Evolutionary conservation across 2,329 filamentous ascomycete species (phyloP), one percentile per base, ranked within the genome.

Genomic region (Scorias spongiosa): DNA sequence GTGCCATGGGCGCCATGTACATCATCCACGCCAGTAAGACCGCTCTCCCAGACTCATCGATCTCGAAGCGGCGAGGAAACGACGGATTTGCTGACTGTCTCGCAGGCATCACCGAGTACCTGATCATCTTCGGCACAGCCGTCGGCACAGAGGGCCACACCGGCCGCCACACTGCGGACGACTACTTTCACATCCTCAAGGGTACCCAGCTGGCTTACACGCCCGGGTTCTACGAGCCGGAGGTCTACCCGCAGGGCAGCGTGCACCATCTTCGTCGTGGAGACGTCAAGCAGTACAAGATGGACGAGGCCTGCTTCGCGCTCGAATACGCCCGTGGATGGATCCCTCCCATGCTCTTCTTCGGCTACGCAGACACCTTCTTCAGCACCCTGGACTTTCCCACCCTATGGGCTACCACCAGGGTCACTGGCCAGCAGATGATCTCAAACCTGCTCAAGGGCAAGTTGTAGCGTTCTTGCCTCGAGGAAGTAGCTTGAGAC

Each of bases 281-380:
- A 52, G 66, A 70, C 46, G 81, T 80, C 47, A 86, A 85, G 73
- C 84, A 91, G 73, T 89, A 89, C 67, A 78, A 75, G 66, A 86
- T 88, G 80, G 76, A 81, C 48, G 73, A 74, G 46, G 69, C 67
- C 47, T 87, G 81, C 69, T 88, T 86, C 65, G 84, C 84, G 43
- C 72, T 91, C 54, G 84, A 89, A 71, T 84, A 88, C 63, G 84
- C 84, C 40, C 72, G 81, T 52, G 86, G 87, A 50, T 93, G 85
- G 84, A 93, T 94, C 63, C 87, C 87, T 40, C 83, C 83, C 46
- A 93, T 94, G 87, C 69, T 94, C 42, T 82, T 83, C 63, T 93
- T 93, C 63, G 87, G 87, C 47, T 89, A 81, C 62, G 83, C 85
- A 49, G 87, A 93, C 64, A 78, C 76, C 40, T 71, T 93, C 46